phyloP scores from a whole-genome alignment of 73 alveolate species.

The Paramecium caudatum region DNA sequence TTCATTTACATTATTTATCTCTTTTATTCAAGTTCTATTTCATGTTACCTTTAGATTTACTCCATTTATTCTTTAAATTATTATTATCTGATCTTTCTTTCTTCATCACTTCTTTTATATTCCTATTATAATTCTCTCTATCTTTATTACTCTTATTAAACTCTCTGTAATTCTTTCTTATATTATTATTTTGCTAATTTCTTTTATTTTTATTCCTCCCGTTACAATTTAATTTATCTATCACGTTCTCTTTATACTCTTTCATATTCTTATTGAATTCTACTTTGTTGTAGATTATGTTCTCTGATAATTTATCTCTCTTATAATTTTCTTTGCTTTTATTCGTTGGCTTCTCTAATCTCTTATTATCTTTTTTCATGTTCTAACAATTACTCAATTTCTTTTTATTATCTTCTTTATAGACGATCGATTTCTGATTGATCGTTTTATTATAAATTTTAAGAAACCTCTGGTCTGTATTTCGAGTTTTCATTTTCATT shows the following conservation, averaged over 20 bases:
- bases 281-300: not conserved
- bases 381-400: constrained; percentile 29
- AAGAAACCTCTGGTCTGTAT: no score
- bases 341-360: constrained; percentile 36
- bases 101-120: constrained; percentile 43
- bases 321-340: not conserved
- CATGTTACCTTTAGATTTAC: constrained; percentile 10
- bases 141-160: not conserved
- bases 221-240: constrained; percentile 39
- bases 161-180: not conserved
- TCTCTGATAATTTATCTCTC: no score
- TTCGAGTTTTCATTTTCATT: constrained; percentile 6
- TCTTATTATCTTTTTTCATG: constrained; percentile 50
- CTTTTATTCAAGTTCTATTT: not conserved
- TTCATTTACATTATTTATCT: constrained; percentile 24
- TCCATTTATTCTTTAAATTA: not conserved
- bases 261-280: not conserved
- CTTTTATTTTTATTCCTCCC: constrained; percentile 37
- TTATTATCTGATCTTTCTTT: constrained; percentile 26
- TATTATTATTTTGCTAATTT: not conserved
- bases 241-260: not conserved
- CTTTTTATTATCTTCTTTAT: constrained; percentile 29
- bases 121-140: not conserved
- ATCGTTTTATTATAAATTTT: no score
- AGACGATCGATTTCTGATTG: not conserved